Percentiles rank a stretch among this genome's conserved stretches.
phyloP scores from a whole-genome alignment of 2,329 filamentous ascomycete genomes.

The Colletotrichum salicis region DNA sequence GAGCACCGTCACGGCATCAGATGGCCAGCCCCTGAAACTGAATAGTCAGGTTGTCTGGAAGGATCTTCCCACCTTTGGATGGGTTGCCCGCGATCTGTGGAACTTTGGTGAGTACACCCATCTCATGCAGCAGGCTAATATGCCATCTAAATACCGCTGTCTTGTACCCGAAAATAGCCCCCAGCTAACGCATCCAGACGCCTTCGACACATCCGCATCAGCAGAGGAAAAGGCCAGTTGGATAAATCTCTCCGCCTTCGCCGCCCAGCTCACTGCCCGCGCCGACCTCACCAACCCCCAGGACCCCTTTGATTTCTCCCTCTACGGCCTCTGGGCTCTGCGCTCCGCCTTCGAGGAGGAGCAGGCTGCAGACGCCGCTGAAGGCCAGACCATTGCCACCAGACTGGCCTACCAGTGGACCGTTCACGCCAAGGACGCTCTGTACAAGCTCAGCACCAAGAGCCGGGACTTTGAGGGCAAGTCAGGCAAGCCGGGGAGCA shows the following conservation, averaged over 20 bases:
- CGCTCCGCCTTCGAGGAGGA: constrained; percentile 42
- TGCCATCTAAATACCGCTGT: too few relatives aligned
- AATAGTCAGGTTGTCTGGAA: constrained; percentile 40
- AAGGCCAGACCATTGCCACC: constrained; percentile 26
- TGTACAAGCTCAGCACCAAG: constrained; percentile 35
- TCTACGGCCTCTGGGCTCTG: constrained; percentile 43
- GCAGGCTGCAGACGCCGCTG: background rate
- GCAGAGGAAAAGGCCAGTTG: constrained; percentile 25
- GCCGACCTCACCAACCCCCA: constrained; percentile 12
- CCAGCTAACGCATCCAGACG: constrained; percentile 20
- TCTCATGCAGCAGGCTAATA: too few relatives aligned
- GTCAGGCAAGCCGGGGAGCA: constrained; percentile 34
- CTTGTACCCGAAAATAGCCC: background rate
- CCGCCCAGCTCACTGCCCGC: constrained; percentile 41
- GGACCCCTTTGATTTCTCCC: constrained; percentile 40
- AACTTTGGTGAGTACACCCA: constrained; percentile 41
- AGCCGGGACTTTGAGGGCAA: constrained; percentile 31
- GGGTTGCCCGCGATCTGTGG: constrained; percentile 40
- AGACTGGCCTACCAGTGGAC: constrained; percentile 41
- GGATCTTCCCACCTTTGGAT: constrained; percentile 43
- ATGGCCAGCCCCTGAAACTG: constrained; percentile 37
- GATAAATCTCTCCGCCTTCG: constrained; percentile 39
- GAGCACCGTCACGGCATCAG: constrained; percentile 26
- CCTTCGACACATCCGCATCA: constrained; percentile 33
- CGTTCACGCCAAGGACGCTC: constrained; percentile 29